Conservation (phyloP, 2,329 filamentous ascomycete species). For the Diaporthe nobilis region DNA sequence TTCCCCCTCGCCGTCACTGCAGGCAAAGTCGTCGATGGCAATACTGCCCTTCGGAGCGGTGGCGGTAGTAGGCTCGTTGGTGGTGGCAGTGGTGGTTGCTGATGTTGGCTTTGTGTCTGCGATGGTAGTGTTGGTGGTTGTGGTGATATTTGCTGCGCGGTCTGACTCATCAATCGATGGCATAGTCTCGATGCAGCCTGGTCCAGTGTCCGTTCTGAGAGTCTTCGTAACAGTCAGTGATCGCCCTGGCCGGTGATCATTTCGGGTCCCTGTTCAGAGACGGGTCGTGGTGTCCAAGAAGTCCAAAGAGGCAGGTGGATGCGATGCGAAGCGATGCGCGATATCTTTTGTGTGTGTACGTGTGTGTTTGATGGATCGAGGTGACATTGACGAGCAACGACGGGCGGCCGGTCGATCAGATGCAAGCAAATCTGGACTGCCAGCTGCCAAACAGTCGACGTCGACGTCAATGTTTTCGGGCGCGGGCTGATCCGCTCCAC, state of each 20-base stretch:
- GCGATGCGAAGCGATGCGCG: not conserved
- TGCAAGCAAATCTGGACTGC: not conserved
- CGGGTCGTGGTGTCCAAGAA: not conserved
- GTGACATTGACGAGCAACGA: conserved; percentile 8
- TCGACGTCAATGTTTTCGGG: conserved; percentile 24
- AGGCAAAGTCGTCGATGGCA: conserved; percentile 39
- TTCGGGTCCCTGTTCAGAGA: not conserved
- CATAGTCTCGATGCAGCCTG: conserved; percentile 33
- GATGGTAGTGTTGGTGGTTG: not conserved
- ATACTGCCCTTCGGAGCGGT: conserved; percentile 5
- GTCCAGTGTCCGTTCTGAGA: conserved; percentile 1
- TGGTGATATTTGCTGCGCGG: conserved; percentile 7
- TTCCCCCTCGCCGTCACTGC: conserved; percentile 9
- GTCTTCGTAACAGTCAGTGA: not conserved
- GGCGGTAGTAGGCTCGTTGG: not conserved
- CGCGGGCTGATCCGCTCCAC: not conserved
- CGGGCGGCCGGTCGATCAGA: conserved; percentile 11
- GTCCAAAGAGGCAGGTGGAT: conserved; percentile 14
- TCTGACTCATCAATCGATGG: conserved; percentile 38
- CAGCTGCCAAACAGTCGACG: conserved; percentile 17
- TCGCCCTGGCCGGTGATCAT: not conserved
- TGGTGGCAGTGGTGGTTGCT: not conserved
- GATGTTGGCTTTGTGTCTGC: not conserved
- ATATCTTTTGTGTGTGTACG: not conserved
- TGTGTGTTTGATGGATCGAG: conserved; percentile 9